Evolutionary conservation across 73 alveolate genomes (phyloP), one percentile per base, ranked within the genome.

Genomic region (Paramecium bursaria): DNA sequence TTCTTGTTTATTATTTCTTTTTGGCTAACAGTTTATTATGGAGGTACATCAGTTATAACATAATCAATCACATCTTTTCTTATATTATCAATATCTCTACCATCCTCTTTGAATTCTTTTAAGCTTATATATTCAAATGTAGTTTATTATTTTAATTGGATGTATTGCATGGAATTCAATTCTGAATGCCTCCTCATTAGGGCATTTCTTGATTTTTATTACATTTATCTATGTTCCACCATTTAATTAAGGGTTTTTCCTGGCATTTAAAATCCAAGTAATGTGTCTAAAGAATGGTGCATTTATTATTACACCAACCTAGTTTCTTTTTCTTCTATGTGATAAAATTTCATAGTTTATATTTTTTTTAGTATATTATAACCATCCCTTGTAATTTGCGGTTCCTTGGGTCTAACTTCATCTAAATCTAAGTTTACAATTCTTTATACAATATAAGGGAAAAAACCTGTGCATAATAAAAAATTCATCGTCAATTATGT

Each of bases 61-160:
- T 39, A 39, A 7, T 39, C 49, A 39, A 39, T 39, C 14, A 57
- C 76, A 10, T 30, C 76, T 30, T 57, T 50, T 11, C 33, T 17
- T 57, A 57, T 30, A 30, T 50, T 23, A 27, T 57, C 76, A 1
- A 57, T 57, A 27, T 57, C 76, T 30, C 9, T 57, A n/a, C 76
- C 76, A 19, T 29, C 13, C 33, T 30, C 0, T 30, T 57, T 57
- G 21, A 57, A 57, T 57, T 57, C 76, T 14, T 48, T 23, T 57
- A 57, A 57, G 33, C 33, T 50, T 23, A 57, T 57, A 57, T 57
- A 13, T 57, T 57, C 76, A 19, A n/a, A n/a, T n/a, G n/a, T n/a
- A n/a, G n/a, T n/a, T n/a, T n/a, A n/a, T n/a, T n/a, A n/a, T n/a
- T n/a, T n/a, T n/a, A n/a, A n/a, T n/a, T n/a, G n/a, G n/a, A n/a